These are phyloP conservation scores for Phycomyces nitens DNA, from an alignment of 192 early-diverging fungal genomes.

Conservation along the genomic window DNA sequence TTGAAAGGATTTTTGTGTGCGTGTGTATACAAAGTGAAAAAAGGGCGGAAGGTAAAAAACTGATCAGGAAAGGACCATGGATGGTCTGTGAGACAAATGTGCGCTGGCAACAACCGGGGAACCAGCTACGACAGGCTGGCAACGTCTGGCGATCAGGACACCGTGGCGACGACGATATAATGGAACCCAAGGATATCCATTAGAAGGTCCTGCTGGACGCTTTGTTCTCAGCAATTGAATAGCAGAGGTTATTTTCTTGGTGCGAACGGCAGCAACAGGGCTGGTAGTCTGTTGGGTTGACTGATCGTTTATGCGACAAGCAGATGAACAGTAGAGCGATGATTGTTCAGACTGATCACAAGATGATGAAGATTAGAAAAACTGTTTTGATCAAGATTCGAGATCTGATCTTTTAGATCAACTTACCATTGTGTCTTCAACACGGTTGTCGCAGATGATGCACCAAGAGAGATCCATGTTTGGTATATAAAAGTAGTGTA, in stretches of 20 bases:
- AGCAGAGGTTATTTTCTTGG: background rate
- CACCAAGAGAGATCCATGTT: conserved; percentile 2
- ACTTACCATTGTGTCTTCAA: background rate
- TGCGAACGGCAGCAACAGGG: too few relatives aligned
- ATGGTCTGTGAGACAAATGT: background rate
- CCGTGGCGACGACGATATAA: conserved; percentile 14
- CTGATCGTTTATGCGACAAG: background rate
- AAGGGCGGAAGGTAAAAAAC: too few relatives aligned
- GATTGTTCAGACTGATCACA: too few relatives aligned
- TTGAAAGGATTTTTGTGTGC: background rate
- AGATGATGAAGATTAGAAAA: too few relatives aligned
- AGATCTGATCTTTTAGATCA: too few relatives aligned
- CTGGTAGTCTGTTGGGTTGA: background rate
- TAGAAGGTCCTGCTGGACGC: conserved; percentile 4
- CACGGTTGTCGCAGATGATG: background rate
- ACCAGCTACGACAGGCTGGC: conserved; percentile 18
- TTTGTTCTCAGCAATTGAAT: conserved; percentile 3
- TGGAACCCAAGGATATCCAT: conserved; percentile 15
- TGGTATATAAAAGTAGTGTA: background rate
- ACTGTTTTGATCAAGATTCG: too few relatives aligned
- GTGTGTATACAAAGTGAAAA: background rate
- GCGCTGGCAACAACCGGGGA: conserved; percentile 9
- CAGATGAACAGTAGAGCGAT: background rate
- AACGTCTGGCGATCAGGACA: conserved; percentile 15
- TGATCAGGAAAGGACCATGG: background rate